Evolutionary conservation across 495 filamentous ascomycete genomes (phyloP).

Genomic region (Penicillium lividum): DNA sequence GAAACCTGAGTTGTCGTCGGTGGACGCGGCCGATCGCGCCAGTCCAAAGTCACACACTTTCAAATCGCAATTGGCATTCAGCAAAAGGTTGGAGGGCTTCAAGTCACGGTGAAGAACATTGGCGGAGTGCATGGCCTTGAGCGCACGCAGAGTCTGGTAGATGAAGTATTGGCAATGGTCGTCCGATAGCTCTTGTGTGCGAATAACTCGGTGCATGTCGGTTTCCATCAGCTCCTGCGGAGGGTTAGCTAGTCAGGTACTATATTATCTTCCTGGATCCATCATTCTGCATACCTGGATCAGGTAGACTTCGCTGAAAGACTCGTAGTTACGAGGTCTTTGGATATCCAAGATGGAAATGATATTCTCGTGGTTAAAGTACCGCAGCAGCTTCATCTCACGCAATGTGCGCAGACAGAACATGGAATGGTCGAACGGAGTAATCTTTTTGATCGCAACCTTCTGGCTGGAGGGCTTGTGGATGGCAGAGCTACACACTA

Average conservation of each 20-base stretch:
- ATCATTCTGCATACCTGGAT: constrained; percentile 71
- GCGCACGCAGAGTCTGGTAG: constrained; percentile 95
- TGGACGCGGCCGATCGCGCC: constrained; percentile 87
- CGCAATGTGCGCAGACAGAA: constrained; percentile 96
- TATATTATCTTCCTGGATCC: background rate
- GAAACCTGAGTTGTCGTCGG: constrained; percentile 98
- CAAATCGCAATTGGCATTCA: constrained; percentile 98
- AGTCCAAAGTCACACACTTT: constrained; percentile 99
- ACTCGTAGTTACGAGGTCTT: constrained; percentile 92
- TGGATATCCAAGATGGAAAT: constrained; percentile 99
- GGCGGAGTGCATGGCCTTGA: constrained; percentile 99
- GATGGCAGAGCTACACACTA: constrained; percentile 75
- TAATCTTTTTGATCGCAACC: constrained; percentile 99
- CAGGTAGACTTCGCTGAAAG: constrained; percentile 97
- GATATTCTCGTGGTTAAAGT: constrained; percentile 99
- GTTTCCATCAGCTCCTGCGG: constrained; percentile 97
- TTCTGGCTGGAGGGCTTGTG: constrained; percentile 99
- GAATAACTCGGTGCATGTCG: constrained; percentile 99
- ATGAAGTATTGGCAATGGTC: constrained; percentile 99
- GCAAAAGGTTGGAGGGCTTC: constrained; percentile 93
- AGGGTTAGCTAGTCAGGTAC: constrained; percentile 11
- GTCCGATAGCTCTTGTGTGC: constrained; percentile 96
- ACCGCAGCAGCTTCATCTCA: constrained; percentile 98
- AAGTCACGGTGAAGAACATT: constrained; percentile 98
- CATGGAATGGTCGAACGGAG: constrained; percentile 98